Evolutionary conservation across 1,284 basidiomycete genomes (phyloP), one percentile per base, ranked within the genome.

Genomic region (Volvariella surrecta): DNA sequence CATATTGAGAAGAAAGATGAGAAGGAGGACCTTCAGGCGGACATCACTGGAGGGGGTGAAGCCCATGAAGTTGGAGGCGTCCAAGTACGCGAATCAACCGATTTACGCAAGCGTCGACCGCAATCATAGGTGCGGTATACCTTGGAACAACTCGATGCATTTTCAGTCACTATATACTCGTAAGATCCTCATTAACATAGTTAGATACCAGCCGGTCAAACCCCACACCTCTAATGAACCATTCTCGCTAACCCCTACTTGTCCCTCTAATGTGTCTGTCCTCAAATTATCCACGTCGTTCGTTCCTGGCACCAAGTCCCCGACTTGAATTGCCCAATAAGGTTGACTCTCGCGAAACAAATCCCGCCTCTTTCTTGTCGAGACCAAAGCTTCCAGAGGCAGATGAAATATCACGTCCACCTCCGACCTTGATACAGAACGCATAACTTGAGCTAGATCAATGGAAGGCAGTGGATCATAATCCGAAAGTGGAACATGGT

Each of bases 191-290:
- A 82, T 72, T 48, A 88, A 61, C 37, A 76, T 52, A 39, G 70
- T 74, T 39, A 87, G 64, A 61, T 87, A 89, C 84, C 85, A 89
- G 21, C 84, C 86, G 20, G 86, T 87, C 53, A 89, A 61, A 0
- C 86, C 86, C 84, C 86, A 89, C 16, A 88, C 73, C 54, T 88
- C 82, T 10, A 87, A 57, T 45, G 62, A 60, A 11, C 67, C 70
- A 35, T 61, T 59, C 40, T 57, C 55, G 15, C 66, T 69, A 15
- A 60, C 59, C 10, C 71, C 71, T 28, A 71, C 62, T 47, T 74
- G 70, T 42, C 68, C 67, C 43, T 56, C 48, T 20, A 49, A 35
- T 59, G 59, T 34, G 60, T n/a, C n/a, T n/a, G n/a, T n/a, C 56
- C 15, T 52, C 50, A 18, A 53, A 49, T 37, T 45, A 47, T 49